Evolutionary conservation across 352 stramenopile species (phyloP).

Genomic region (Phytophthora meadii): DNA sequence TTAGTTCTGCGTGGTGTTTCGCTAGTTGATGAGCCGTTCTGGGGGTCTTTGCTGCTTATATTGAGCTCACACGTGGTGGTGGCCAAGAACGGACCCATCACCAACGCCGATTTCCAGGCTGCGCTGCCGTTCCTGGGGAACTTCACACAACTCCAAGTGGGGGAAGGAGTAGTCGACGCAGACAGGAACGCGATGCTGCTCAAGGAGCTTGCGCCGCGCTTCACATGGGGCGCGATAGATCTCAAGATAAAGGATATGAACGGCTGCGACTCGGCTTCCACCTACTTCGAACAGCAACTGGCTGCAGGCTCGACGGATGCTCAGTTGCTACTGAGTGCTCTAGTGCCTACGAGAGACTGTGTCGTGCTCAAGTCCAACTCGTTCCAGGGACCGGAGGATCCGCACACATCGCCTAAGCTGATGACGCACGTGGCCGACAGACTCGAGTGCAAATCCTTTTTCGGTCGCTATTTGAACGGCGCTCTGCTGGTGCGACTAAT

Average conservation of each 20-base stretch:
- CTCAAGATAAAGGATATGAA: slow-evolving; percentile 86
- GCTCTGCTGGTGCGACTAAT: slow-evolving; percentile 57
- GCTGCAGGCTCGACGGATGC: slow-evolving; percentile 48
- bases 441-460: slow-evolving; percentile 66
- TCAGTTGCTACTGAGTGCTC: slow-evolving; percentile 54
- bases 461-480: slow-evolving; percentile 66
- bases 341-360: slow-evolving; percentile 58
- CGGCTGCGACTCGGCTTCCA: slow-evolving; percentile 60
- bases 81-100: slow-evolving; percentile 44
- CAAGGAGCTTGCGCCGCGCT: slow-evolving; percentile 54
- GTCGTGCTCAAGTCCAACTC: slow-evolving; percentile 67
- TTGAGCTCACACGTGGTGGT: slow-evolving; percentile 70
- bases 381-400: slow-evolving; percentile 44
- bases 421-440: slow-evolving; percentile 59
- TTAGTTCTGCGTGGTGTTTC: slow-evolving; percentile 63
- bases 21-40: slow-evolving; percentile 57
- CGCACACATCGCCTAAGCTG: slow-evolving; percentile 67
- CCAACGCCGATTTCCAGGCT: slow-evolving; percentile 44
- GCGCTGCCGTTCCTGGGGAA: slow-evolving; percentile 56
- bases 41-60: slow-evolving; percentile 67
- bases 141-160: slow-evolving; percentile 59
- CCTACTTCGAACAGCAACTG: slow-evolving; percentile 79
- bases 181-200: slow-evolving; percentile 55
- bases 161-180: slow-evolving; percentile 15
- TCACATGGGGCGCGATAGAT: slow-evolving; percentile 77